Percentiles rank a stretch among this genome's conserved stretches.
Evolutionary conservation across 2,329 filamentous ascomycete species (phyloP).

Genomic region (Microthyrium microscopicum): DNA sequence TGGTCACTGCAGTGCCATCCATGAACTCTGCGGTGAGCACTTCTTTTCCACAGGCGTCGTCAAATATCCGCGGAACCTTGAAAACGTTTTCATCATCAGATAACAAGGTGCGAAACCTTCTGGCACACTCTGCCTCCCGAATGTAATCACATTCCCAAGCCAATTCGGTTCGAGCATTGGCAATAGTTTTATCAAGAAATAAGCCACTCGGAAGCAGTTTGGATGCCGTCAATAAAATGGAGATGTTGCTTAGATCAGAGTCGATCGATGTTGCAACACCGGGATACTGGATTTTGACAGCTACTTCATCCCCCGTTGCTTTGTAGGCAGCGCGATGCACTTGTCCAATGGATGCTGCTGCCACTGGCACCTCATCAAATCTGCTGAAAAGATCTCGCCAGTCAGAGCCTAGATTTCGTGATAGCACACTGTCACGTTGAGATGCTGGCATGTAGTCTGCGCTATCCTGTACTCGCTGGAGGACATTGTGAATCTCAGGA

Average conservation of each 20-base stretch:
- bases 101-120: slow-evolving; percentile 63
- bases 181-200: slow-evolving; percentile 93
- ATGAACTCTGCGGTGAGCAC: slow-evolving; percentile 91
- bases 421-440: slow-evolving; percentile 74
- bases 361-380: slow-evolving; percentile 84
- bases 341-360: slow-evolving; percentile 91
- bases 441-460: slow-evolving; percentile 96
- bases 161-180: slow-evolving; percentile 79
- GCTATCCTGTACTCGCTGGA: slow-evolving; percentile 88
- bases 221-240: slow-evolving; percentile 77
- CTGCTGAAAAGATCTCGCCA: slow-evolving; percentile 72
- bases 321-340: slow-evolving; percentile 75
- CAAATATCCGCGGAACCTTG: slow-evolving; percentile 59
- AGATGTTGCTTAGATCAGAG: slow-evolving; percentile 87
- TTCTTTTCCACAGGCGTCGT: slow-evolving; percentile 65
- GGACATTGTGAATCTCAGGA: slow-evolving; percentile 66
- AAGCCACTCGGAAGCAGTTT: slow-evolving; percentile 79
- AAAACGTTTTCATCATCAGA: slow-evolving; percentile 58
- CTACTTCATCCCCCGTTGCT: slow-evolving; percentile 58
- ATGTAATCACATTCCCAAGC: slow-evolving; percentile 95
- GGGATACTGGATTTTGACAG: slow-evolving; percentile 95
- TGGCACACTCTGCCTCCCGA: slow-evolving; percentile 69
- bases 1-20: slow-evolving; percentile 71
- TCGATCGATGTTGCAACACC: slow-evolving; percentile 93
- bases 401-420: slow-evolving; percentile 58